Evolutionary conservation across 495 filamentous ascomycete genomes (phyloP).

Genomic region (Ramalina peruviana): DNA sequence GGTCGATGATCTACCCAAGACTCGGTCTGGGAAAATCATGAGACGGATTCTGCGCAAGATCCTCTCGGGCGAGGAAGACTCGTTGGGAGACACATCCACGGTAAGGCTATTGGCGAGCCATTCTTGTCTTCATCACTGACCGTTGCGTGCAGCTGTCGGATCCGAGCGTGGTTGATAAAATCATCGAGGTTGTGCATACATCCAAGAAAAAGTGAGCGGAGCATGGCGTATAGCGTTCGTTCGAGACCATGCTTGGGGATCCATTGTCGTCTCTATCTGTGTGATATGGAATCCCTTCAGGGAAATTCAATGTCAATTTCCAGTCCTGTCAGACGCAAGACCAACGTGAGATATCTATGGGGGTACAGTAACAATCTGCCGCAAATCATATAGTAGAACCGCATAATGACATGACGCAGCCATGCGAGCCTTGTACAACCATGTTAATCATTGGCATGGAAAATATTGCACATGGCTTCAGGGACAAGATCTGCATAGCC

Average conservation of each 20-base stretch:
- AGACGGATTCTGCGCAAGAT: conserved; percentile 94
- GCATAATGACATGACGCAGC: no score
- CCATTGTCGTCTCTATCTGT: no score
- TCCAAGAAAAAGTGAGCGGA: conserved; percentile 36
- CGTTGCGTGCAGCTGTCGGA: conserved; percentile 58
- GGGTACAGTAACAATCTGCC: no score
- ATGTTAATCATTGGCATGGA: no score
- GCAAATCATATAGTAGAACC: no score
- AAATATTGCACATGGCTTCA: no score
- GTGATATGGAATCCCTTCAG: no score
- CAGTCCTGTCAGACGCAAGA: no score
- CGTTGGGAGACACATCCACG: conserved; percentile 83
- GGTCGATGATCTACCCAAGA: conserved; percentile 90
- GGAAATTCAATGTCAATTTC: no score
- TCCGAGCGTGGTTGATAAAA: conserved; percentile 75
- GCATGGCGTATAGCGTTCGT: not conserved
- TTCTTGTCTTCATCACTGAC: conserved; percentile 22
- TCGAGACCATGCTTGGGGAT: not conserved
- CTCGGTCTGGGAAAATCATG: conserved; percentile 97
- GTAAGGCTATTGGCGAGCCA: conserved; percentile 34
- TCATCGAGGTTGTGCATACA: conserved; percentile 66
- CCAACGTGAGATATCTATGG: no score
- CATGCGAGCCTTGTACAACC: no score
- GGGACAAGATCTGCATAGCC: no score
- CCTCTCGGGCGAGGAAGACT: conserved; percentile 89